phyloP scores from a whole-genome alignment of 768 basidiomycete species.

The Agaricus subrufescens region DNA sequence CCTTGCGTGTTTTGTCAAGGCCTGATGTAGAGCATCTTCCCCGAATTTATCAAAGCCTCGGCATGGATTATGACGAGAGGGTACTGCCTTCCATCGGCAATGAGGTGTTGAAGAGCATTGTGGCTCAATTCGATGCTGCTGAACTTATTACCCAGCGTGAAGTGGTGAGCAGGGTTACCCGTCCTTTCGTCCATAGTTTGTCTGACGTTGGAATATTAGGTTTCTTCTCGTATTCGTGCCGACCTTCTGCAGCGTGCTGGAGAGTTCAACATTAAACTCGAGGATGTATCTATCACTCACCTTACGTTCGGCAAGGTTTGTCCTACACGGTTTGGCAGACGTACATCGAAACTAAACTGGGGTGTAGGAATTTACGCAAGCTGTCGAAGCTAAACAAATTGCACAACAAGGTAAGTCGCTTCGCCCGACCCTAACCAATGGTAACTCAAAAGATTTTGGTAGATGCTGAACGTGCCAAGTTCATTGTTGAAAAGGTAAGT shows the following conservation, averaged over 20 bases:
- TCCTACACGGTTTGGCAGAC: not conserved
- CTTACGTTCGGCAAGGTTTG: constrained; percentile 81
- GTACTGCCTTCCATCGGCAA: constrained; percentile 97
- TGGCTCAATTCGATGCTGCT: constrained; percentile 97
- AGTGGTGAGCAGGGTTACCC: constrained; percentile 56
- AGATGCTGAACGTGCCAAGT: constrained; percentile 99
- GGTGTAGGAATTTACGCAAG: constrained; percentile 84
- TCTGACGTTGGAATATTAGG: constrained; percentile 34
- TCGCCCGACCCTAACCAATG: not conserved
- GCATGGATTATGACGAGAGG: constrained; percentile 96
- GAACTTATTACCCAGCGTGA: constrained; percentile 97
- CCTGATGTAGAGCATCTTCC: constrained; percentile 86
- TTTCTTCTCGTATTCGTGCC: constrained; percentile 86
- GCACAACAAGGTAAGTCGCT: constrained; percentile 83
- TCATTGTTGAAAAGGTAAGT: constrained; percentile 93
- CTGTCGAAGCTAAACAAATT: constrained; percentile 99
- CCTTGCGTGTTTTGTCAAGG: constrained; percentile 90
- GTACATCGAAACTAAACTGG: constrained; percentile 1
- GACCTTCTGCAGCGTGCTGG: constrained; percentile 91
- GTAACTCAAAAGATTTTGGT: constrained; percentile 7
- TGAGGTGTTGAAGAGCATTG: constrained; percentile 96
- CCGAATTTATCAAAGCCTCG: constrained; percentile 93
- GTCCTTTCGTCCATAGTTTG: not conserved
- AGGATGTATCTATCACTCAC: constrained; percentile 96
- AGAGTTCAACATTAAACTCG: constrained; percentile 93